Conservation (phyloP, 148 eudicot genomes). For the Heliosperma pusillum region DNA sequence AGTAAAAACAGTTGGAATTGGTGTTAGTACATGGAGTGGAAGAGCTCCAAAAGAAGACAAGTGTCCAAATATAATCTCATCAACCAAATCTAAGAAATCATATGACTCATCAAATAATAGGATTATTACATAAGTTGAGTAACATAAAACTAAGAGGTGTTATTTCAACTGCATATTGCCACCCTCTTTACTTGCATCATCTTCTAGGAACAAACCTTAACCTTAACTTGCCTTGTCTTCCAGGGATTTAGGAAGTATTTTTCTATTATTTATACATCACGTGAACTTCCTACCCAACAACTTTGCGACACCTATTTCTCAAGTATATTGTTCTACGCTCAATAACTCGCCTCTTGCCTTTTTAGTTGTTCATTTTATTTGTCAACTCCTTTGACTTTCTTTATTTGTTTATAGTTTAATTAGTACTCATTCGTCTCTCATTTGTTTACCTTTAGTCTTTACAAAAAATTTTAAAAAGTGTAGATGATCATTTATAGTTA, state of each 20-base stretch:
- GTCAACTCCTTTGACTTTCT: conserved; percentile 8
- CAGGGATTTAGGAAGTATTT: background rate
- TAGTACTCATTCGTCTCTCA: no score
- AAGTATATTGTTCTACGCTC: background rate
- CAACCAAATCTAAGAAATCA: conserved; percentile 25
- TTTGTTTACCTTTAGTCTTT: no score
- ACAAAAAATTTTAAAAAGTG: no score
- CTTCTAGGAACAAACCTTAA: background rate
- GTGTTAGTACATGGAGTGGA: background rate
- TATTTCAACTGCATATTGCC: conserved; percentile 31
- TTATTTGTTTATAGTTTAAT: background rate
- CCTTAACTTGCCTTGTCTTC: conserved; percentile 15
- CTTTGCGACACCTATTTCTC: background rate
- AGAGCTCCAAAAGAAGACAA: conserved; percentile 13
- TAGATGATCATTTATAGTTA: no score
- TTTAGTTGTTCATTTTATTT: background rate
- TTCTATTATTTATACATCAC: background rate
- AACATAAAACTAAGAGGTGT: background rate
- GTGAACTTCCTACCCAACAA: conserved; percentile 3
- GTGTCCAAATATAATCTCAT: conserved; percentile 21
- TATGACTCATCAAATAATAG: conserved; percentile 5
- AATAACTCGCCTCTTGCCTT: conserved; percentile 4
- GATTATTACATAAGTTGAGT: background rate
- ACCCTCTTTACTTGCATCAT: conserved; percentile 21
- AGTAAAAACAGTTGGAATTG: conserved; percentile 20